Percentiles rank a stretch among this genome's conserved stretches.
These are phyloP conservation scores for Verticillium tricorpus DNA, from an alignment of 2,329 filamentous ascomycete genomes.

Conservation along the genomic window DNA sequence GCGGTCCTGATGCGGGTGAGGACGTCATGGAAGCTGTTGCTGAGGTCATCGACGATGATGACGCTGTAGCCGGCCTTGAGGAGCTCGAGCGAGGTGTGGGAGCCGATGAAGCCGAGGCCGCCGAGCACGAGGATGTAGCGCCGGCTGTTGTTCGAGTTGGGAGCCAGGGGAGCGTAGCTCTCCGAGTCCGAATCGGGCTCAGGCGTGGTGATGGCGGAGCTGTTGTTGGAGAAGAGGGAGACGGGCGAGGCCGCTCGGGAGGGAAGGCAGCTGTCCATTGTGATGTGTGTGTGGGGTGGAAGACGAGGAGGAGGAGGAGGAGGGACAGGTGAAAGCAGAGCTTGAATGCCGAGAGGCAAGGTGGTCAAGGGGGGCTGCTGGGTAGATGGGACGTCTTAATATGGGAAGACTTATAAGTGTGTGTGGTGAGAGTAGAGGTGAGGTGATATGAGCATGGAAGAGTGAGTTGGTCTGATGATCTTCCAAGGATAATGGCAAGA, in stretches of 20 bases:
- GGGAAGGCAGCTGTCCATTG: slow-evolving; percentile 12
- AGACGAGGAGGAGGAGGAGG: neutral
- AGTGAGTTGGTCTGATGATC: neutral
- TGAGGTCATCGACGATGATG: slow-evolving; percentile 39
- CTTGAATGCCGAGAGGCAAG: no score
- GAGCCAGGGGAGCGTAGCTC: neutral
- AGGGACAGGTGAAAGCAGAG: neutral
- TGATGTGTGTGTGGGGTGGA: neutral
- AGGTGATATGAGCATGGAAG: neutral
- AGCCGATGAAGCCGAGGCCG: slow-evolving; percentile 52
- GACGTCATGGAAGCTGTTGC: slow-evolving; percentile 35
- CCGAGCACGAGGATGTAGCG: slow-evolving; percentile 43
- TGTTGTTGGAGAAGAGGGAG: slow-evolving; percentile 6
- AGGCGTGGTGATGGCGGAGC: neutral
- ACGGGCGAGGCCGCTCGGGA: slow-evolving; percentile 10
- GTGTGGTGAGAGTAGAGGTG: neutral
- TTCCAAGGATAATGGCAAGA: neutral
- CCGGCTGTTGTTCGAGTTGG: slow-evolving; percentile 1
- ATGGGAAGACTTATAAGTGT: neutral
- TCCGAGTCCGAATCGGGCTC: slow-evolving; percentile 1
- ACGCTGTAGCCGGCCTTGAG: slow-evolving; percentile 50
- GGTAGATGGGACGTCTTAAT: neutral
- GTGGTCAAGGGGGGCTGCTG: neutral
- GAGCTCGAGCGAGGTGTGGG: slow-evolving; percentile 49
- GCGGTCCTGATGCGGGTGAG: slow-evolving; percentile 22